Base-by-base conservation (phyloP, 1,139 yeast genomes). In the Pichia sp. region DNA sequence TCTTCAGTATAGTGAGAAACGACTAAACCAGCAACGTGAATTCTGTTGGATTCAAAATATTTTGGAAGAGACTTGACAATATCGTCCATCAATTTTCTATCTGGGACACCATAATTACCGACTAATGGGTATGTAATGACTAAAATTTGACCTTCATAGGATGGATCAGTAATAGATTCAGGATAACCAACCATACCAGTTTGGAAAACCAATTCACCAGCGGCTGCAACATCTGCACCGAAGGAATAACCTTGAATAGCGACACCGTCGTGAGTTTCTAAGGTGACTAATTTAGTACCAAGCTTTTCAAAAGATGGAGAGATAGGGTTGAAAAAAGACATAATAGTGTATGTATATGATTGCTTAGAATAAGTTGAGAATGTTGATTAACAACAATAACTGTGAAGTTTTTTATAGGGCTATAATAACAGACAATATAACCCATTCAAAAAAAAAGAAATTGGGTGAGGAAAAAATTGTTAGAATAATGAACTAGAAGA, bases 131-230 rank as follows among this genome's bases (percentile, higher is more conserved):
- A 90, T 48, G 99, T 94, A 66, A 94, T 85, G 52, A 92, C 97
- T 65, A 94, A 77, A 60, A 94, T 90, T 71, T 94, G 99, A 54
- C 98, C 98, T 63, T 86, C 94, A 66, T 94, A 94, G 43, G 98
- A 92, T 52, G 99, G 98, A 69, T 94, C 99, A 43, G 98, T 90
- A 64, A 94, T 79, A 50, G 97, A 83, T 68, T 94, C 99, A 40
- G 98, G 98, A 66, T 94, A 94, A 54, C 99, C 99, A 57, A 92
- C 98, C 98, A 94, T 94, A 73, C 98, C 98, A 53, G 99, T 94
- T 70, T 92, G 98, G 79, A 94, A 94, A 53, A 94, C 99, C 62
- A 92, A 79, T 72, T 94, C 99, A 75, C 99, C 99, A 49, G 98
- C 95, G 48, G 82, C 80, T 34, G 92, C 69, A 50, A 73, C 79